Evolutionary conservation across 768 basidiomycete genomes (phyloP).

Genomic region (Suillus spraguei): DNA sequence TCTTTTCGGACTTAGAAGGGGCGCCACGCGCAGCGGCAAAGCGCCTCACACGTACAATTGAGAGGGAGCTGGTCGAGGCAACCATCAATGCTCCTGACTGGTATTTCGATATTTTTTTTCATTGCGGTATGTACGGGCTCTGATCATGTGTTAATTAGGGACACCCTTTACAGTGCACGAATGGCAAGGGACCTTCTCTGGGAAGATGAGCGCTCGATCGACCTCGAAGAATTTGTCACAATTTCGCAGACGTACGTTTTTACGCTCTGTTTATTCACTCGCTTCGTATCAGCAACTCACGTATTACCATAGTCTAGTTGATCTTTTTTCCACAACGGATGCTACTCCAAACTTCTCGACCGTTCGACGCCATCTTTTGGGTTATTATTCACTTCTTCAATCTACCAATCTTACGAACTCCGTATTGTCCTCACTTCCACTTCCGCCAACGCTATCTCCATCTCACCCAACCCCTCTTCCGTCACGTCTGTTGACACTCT

Average conservation of each 20-base stretch:
- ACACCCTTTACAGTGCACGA: constrained; percentile 84
- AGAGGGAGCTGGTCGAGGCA: constrained; percentile 66
- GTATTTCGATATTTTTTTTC: constrained; percentile 46
- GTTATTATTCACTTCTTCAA: constrained; percentile 87
- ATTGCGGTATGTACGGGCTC: constrained; percentile 17
- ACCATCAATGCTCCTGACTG: constrained; percentile 96
- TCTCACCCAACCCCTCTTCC: constrained; percentile 70
- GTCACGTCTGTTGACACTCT: constrained; percentile 78
- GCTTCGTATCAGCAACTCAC: constrained; percentile 20
- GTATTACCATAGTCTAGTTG: constrained; percentile 66
- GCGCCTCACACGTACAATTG: constrained; percentile 75
- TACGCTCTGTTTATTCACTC: constrained; percentile 10
- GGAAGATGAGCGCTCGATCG: constrained; percentile 76
- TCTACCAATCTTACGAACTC: constrained; percentile 84
- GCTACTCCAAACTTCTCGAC: constrained; percentile 58
- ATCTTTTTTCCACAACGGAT: constrained; percentile 78
- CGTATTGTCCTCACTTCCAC: constrained; percentile 79
- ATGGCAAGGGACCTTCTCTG: constrained; percentile 96
- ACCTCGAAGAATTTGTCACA: constrained; percentile 78
- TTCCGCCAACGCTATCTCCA: constrained; percentile 85
- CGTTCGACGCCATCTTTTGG: constrained; percentile 72
- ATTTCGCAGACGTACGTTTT: constrained; percentile 87
- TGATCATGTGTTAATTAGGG: constrained; percentile 53
- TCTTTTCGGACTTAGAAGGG: constrained; percentile 68
- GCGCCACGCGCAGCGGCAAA: constrained; percentile 82